Conservation (phyloP, 192 early-diverging fungal species). For the Entomortierella parvispora region DNA sequence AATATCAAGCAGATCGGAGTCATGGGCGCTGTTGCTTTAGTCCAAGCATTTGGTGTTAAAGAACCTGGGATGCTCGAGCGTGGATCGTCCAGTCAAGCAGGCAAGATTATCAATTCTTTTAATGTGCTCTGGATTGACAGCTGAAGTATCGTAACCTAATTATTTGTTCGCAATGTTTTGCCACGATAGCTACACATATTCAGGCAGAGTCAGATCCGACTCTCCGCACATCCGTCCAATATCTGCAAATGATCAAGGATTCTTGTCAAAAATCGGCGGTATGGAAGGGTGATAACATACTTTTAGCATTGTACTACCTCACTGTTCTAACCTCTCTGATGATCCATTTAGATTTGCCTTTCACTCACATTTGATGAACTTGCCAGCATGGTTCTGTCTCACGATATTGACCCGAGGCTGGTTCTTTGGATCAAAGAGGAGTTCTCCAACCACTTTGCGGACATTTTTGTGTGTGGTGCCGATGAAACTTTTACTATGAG, state of each 20-base stretch:
- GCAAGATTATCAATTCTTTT: constrained; percentile 8
- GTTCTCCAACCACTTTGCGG: constrained; percentile 67
- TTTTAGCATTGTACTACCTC: neutral
- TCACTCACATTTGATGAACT: constrained; percentile 80
- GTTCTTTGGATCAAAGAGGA: constrained; percentile 77
- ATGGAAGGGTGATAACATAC: neutral
- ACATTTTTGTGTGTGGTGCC: constrained; percentile 62
- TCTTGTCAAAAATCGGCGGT: constrained; percentile 56
- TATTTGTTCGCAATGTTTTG: no score
- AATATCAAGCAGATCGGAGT: constrained; percentile 79
- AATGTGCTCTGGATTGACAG: no score
- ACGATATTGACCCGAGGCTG: constrained; percentile 62
- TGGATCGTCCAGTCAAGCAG: constrained; percentile 51
- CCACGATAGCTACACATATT: no score
- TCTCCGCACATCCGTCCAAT: constrained; percentile 62
- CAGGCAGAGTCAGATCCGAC: constrained; percentile 45
- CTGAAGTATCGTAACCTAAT: no score
- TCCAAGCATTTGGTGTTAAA: constrained; percentile 66
- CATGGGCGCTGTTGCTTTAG: constrained; percentile 72
- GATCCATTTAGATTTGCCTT: constrained; percentile 68
- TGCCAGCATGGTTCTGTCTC: constrained; percentile 66
- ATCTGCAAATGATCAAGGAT: constrained; percentile 65
- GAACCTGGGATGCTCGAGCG: constrained; percentile 11
- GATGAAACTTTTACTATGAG: constrained; percentile 36
- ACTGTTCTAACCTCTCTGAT: constrained; percentile 36